Evolutionary conservation across 129 eudicot species (phyloP).

Genomic region (Flaveria linearis): DNA sequence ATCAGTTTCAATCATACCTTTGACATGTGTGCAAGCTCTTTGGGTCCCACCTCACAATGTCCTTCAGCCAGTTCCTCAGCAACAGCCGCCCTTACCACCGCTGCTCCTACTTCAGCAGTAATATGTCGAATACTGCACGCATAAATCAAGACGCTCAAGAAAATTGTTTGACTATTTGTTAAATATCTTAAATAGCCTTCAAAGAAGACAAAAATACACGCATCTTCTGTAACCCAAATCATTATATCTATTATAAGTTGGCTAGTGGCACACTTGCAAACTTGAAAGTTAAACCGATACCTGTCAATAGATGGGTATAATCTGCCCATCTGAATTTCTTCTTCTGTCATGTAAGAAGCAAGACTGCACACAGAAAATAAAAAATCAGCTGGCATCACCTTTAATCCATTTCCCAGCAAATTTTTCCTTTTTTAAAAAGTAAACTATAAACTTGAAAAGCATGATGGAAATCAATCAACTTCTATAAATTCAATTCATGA

Average conservation of each 20-base stretch:
- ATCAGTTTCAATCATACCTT: slow-evolving; percentile 47
- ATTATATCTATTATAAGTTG: neutral
- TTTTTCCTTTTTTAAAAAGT: neutral
- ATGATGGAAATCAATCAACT: slow-evolving; percentile 7
- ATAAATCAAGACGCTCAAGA: slow-evolving; percentile 19
- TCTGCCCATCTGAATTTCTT: slow-evolving; percentile 83
- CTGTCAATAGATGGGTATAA: slow-evolving; percentile 88
- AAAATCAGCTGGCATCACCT: neutral
- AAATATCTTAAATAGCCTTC: slow-evolving; percentile 1
- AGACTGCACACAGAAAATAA: slow-evolving; percentile 56
- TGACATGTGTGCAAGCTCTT: slow-evolving; percentile 83
- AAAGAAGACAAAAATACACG: neutral
- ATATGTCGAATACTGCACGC: slow-evolving; percentile 87
- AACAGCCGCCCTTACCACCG: slow-evolving; percentile 79
- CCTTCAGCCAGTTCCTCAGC: slow-evolving; percentile 97
- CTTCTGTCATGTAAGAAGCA: slow-evolving; percentile 95
- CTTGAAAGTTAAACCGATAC: slow-evolving; percentile 38
- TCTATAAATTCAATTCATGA: slow-evolving; percentile 10
- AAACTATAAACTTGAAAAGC: neutral
- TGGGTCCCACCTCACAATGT: slow-evolving; percentile 70
- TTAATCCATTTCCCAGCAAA: neutral
- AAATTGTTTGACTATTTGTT: slow-evolving; percentile 16
- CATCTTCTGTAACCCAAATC: neutral
- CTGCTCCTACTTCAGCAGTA: slow-evolving; percentile 97
- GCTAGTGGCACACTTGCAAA: neutral